These are phyloP conservation scores for Xylaria sp. DNA, from an alignment of 2,329 filamentous ascomycete genomes.

Conservation along the genomic window DNA sequence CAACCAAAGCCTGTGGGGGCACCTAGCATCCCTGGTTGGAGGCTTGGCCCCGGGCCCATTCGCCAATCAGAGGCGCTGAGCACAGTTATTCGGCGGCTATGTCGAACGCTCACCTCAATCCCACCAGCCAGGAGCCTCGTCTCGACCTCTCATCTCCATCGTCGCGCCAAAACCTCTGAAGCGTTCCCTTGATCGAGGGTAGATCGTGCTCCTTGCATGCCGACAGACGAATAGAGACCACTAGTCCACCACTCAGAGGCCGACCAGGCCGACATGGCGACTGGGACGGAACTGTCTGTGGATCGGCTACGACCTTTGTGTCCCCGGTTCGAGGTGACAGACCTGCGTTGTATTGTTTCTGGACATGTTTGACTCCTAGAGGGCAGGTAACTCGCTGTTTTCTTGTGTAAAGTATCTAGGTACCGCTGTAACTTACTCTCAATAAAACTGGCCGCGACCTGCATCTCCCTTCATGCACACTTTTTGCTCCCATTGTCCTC, in stretches of 20 bases:
- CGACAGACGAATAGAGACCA: constrained; percentile 3
- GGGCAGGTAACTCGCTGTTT: background rate
- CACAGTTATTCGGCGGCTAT: constrained; percentile 38
- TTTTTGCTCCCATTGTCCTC: constrained; percentile 21
- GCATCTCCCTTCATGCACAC: constrained; percentile 15
- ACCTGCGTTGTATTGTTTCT: background rate
- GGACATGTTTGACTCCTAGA: background rate
- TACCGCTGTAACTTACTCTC: constrained; percentile 1
- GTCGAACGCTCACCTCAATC: constrained; percentile 40
- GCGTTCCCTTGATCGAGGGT: constrained; percentile 12
- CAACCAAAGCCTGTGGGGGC: constrained; percentile 31
- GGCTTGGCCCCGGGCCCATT: constrained; percentile 28
- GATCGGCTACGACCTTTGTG: background rate
- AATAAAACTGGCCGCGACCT: constrained; percentile 27
- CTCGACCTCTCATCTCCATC: constrained; percentile 37
- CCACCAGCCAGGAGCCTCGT: constrained; percentile 37
- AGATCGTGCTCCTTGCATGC: constrained; percentile 13
- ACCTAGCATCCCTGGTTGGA: constrained; percentile 10
- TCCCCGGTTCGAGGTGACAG: constrained; percentile 6
- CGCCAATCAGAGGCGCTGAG: constrained; percentile 33
- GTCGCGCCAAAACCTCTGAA: constrained; percentile 30
- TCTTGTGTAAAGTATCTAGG: constrained; percentile 10
- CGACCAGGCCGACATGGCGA: constrained; percentile 24
- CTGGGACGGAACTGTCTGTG: constrained; percentile 8
- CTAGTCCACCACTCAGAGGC: constrained; percentile 32